phyloP scores from a whole-genome alignment of 148 eudicot species.

The Heliosperma pusillum region DNA sequence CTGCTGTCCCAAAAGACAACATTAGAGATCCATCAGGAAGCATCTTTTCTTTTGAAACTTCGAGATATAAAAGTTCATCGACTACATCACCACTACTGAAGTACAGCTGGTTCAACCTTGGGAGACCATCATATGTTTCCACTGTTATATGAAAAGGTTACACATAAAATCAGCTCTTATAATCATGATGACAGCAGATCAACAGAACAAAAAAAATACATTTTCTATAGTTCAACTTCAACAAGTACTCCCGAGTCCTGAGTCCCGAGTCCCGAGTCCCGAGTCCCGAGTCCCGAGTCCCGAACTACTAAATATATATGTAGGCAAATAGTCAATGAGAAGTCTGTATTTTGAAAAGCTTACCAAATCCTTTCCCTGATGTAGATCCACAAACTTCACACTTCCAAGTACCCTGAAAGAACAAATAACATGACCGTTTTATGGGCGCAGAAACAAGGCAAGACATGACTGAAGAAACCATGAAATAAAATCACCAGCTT shows the following conservation, averaged over 20 bases:
- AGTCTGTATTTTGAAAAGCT: conserved; percentile 21
- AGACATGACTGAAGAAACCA: too few species aligned
- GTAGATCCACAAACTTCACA: conserved; percentile 43
- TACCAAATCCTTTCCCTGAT: conserved; percentile 53
- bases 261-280: too few species aligned
- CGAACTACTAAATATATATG: background rate
- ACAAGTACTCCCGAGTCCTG: too few species aligned
- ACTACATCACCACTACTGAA: conserved; percentile 44
- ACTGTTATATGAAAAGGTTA: conserved; percentile 29
- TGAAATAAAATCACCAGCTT: too few species aligned
- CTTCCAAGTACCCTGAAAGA: conserved; percentile 34
- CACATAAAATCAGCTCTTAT: background rate
- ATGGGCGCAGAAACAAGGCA: background rate
- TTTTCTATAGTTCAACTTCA: too few species aligned
- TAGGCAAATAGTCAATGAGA: background rate
- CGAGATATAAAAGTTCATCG: conserved; percentile 59
- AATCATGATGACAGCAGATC: too few species aligned
- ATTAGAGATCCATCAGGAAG: conserved; percentile 41
- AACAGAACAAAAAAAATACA: too few species aligned
- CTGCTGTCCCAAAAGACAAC: conserved; percentile 49
- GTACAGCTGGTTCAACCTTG: conserved; percentile 35
- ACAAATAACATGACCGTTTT: background rate
- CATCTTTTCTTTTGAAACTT: conserved; percentile 37
- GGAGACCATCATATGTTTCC: conserved; percentile 42
- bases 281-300: too few species aligned